phyloP scores from a whole-genome alignment of 2,329 filamentous ascomycete genomes.

The Colletotrichum lupini region DNA sequence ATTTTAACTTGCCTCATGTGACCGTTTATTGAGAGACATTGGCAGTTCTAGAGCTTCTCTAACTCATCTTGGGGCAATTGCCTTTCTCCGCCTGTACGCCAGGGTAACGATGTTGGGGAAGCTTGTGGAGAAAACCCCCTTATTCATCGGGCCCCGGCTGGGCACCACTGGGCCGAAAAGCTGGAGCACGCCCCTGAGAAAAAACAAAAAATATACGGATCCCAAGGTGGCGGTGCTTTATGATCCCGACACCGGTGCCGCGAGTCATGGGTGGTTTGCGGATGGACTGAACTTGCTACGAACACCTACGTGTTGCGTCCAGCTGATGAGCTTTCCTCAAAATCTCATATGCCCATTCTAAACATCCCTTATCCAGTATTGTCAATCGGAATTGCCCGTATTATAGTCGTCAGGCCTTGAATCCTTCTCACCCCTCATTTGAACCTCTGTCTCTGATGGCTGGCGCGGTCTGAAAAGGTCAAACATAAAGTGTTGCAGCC shows the following conservation, averaged over 20 bases:
- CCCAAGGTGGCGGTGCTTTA: not conserved
- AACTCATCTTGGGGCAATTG: not conserved
- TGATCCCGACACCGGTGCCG: not conserved
- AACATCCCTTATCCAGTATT: not conserved
- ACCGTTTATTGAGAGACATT: not conserved
- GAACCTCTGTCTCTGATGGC: not conserved
- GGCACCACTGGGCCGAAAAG: not conserved
- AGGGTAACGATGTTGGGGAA: not conserved
- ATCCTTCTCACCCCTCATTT: not conserved
- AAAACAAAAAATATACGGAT: not conserved
- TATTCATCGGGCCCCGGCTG: not conserved
- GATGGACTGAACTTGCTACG: not conserved
- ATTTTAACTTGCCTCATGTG: not conserved
- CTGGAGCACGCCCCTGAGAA: not conserved
- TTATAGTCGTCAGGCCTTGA: not conserved
- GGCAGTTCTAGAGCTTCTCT: not conserved
- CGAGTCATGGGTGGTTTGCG: not conserved
- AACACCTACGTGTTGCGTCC: not conserved
- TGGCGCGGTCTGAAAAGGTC: not conserved
- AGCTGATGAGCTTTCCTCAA: not conserved
- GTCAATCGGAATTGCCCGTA: not conserved
- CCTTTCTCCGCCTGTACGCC: not conserved
- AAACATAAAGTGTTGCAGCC: not conserved
- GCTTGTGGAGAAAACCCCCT: not conserved
- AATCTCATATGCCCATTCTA: not conserved